A percentile compares a stretch with the other conserved stretches of the same genome.
These are phyloP conservation scores for Udeniomyces megalosporus DNA, from an alignment of 768 basidiomycete genomes.

Conservation along the genomic window DNA sequence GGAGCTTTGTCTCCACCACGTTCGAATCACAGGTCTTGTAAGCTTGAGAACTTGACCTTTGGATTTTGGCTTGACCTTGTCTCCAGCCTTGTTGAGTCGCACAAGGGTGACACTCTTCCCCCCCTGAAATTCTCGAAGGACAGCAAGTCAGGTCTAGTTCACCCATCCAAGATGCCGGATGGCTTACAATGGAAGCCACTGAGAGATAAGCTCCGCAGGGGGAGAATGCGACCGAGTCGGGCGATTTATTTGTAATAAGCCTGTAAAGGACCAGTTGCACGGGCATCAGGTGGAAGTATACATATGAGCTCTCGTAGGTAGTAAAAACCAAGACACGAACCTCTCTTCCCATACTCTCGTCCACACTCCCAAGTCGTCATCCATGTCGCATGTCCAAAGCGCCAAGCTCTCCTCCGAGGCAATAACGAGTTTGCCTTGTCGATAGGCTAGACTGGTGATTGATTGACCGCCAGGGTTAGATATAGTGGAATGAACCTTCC, in stretches of 20 bases:
- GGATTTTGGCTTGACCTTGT: conserved; percentile 44
- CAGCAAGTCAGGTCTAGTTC: background rate
- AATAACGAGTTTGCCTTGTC: conserved; percentile 37
- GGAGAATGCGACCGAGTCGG: too few relatives aligned
- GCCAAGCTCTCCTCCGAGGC: conserved; percentile 8
- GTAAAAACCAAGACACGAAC: too few relatives aligned
- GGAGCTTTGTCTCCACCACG: conserved; percentile 39
- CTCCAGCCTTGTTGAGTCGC: background rate
- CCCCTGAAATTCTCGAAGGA: background rate
- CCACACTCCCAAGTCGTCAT: conserved; percentile 12
- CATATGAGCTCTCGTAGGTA: too few relatives aligned
- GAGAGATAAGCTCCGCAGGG: background rate
- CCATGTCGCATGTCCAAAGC: conserved; percentile 10
- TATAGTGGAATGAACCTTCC: conserved; percentile 70
- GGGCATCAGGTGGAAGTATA: too few relatives aligned
- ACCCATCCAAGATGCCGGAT: background rate
- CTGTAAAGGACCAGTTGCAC: too few relatives aligned
- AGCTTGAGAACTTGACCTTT: conserved; percentile 52
- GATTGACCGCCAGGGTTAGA: conserved; percentile 39
- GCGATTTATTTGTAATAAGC: too few relatives aligned
- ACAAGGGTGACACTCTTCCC: background rate
- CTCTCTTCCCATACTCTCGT: conserved; percentile 9
- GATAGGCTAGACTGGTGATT: conserved; percentile 51
- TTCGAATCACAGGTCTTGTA: conserved; percentile 51
- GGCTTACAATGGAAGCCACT: background rate